Evolutionary conservation across 2,329 filamentous ascomycete species (phyloP), one percentile per base, ranked within the genome.

Genomic region (Sclerotiophoma versabilis): DNA sequence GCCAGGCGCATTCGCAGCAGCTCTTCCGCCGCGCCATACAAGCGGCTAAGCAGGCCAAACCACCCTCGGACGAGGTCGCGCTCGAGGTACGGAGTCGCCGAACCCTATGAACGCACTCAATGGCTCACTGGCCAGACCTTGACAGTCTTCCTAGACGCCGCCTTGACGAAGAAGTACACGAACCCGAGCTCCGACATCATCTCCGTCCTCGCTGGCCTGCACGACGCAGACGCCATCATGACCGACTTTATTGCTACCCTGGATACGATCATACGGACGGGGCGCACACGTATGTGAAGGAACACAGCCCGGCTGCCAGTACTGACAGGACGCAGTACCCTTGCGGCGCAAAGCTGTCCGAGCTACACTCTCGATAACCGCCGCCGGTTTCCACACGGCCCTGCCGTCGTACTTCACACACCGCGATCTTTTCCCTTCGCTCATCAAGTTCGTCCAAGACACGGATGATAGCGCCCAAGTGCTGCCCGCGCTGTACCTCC

Each of bases 171-270:
- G 77, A 92, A 89, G 74, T 99, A 96, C 75, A 92, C 91, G 20
- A 97, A 97, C 68, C 91, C 93, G 5, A 97, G 92, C 75, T 95
- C 95, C 43, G 95, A 98, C 76, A 90, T 97, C 65, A 96, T 99
- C 69, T 87, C 88, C 52, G 83, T 98, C 27, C 83, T 99, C 42
- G 91, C 93, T 4, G 95, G 95, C 5, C 84, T 99, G 46, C 89
- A 97, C 77, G 84, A 92, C 64, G 90, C 96, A 42, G 95, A 99
- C 73, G 81, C 83, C 7, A 84, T 96, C 38, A 93, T 98, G 73
- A 89, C 91, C 36, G 91, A 96, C 52, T 95, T 98, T 69, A 92
- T 96, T 37, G 85, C 87, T 17, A 86, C 88, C 5, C 78, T 98
- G 49, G 95, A 99, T 66, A 80, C 80, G n/a, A 88, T 91, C 46